Base-by-base conservation (phyloP, 352 stramenopile species). In the Pythium periplocum region DNA sequence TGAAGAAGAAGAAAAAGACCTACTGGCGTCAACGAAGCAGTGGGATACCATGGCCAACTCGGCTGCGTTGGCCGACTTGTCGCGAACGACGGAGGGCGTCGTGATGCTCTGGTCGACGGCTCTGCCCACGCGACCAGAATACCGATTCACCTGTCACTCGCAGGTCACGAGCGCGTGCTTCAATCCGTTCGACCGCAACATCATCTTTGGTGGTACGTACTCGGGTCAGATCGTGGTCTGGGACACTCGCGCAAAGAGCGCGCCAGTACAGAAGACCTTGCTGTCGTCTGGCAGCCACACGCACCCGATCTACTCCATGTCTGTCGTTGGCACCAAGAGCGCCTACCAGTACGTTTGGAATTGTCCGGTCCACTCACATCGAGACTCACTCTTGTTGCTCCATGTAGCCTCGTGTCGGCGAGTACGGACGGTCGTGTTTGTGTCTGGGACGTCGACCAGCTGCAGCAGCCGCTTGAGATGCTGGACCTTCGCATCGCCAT, bases 291-390 rank as follows among this genome's bases (percentile, higher is more conserved):
- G 75, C 35, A 88, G 80, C 51, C 86, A 96, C 57, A 95, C 83
- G 32, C 86, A 96, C 48, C 86, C 86, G 26, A 92, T 96, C 52
- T 96, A 95, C 59, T 72, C 82, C 2, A 93, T 96, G 78, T 63
- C 71, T 38, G 68, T 96, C 49, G 75, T 90, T 10, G 86, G 86
- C 34, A 86, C 77, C 11, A 94, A 94, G 64, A 89, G 64, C 33
- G 75, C 79, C 7, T 90, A 88, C 62, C 75, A 85, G 83, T 93
- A 77, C 53, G 78, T 78, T 3, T 31, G 17, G 17, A 26, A 26
- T 26, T 26, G 17, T 0, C 17, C 17, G 0, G 17, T 26, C 17
- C 17, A 26, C 17, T 26, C 17, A 26, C 17, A 26, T 26, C 17
- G 17, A 26, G 9, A 48, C 43, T 48, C 9, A 12, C 1, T 26